Evolutionary conservation across 768 basidiomycete species (phyloP).

Genomic region (Lactarius vividus): DNA sequence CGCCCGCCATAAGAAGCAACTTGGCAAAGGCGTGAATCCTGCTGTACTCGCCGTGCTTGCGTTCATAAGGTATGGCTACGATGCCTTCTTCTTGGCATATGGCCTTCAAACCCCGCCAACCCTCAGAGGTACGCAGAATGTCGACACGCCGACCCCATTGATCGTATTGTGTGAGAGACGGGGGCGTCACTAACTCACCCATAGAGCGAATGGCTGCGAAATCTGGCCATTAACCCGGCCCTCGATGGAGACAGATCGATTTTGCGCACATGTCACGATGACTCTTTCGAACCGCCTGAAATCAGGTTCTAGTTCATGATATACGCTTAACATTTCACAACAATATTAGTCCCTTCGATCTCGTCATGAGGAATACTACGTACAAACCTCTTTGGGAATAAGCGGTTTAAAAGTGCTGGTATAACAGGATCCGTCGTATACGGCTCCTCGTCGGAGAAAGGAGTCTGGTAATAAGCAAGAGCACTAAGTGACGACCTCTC

Average conservation of each 20-base stretch:
- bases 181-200: constrained; percentile 43
- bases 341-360: not conserved
- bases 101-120: constrained; percentile 67
- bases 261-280: constrained; percentile 46
- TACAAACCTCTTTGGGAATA: constrained; percentile 47
- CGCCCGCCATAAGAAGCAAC: constrained; percentile 56
- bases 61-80: constrained; percentile 65
- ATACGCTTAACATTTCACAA: constrained; percentile 36
- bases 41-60: constrained; percentile 57
- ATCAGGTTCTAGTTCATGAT: constrained; percentile 54
- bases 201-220: constrained; percentile 53
- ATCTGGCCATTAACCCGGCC: not conserved
- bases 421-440: constrained; percentile 62
- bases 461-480: constrained; percentile 38
- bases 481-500: not conserved
- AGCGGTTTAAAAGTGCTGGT: constrained; percentile 55
- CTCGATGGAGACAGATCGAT: not conserved
- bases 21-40: constrained; percentile 67
- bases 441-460: constrained; percentile 56
- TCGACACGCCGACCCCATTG: constrained; percentile 72
- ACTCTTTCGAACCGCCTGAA: constrained; percentile 57
- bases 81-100: constrained; percentile 61
- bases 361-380: not conserved
- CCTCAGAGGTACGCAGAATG: constrained; percentile 64
- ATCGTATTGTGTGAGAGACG: constrained; percentile 64